Evolutionary conservation across 352 stramenopile species (phyloP).

Genomic region (Globisporangium solare): DNA sequence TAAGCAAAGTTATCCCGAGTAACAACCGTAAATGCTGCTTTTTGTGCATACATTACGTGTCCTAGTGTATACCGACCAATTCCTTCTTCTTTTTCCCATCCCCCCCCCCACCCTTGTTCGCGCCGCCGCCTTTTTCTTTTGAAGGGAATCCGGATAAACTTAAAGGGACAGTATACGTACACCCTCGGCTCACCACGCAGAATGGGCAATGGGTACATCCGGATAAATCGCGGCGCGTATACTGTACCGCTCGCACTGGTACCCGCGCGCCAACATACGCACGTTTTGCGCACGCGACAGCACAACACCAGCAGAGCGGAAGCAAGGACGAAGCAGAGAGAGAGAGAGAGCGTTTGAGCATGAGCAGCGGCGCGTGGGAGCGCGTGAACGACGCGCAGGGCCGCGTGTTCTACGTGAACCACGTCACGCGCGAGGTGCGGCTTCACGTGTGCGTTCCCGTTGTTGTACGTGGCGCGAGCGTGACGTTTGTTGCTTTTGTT

Average conservation of each 20-base stretch:
- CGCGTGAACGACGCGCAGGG: slow-evolving; percentile 77
- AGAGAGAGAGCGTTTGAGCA: background rate
- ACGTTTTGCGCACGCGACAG: background rate
- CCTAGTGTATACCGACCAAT: too few relatives aligned
- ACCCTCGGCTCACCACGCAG: background rate
- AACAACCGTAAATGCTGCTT: too few relatives aligned
- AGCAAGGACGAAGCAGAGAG: slow-evolving; percentile 1
- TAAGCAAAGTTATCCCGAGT: too few relatives aligned
- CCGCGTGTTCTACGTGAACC: slow-evolving; percentile 86
- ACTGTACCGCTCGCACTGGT: background rate
- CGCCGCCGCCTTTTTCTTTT: too few relatives aligned
- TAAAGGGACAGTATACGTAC: background rate
- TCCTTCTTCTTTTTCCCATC: too few relatives aligned
- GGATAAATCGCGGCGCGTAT: background rate
- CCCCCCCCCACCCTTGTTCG: too few relatives aligned
- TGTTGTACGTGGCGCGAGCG: background rate
- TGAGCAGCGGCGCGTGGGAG: slow-evolving; percentile 42
- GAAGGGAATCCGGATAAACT: too few relatives aligned
- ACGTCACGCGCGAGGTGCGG: slow-evolving; percentile 68
- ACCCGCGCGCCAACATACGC: background rate
- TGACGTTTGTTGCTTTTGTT: slow-evolving; percentile 4
- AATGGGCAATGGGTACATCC: slow-evolving; percentile 5
- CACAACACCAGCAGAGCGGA: background rate
- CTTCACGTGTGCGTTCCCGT: background rate
- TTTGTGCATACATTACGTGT: too few relatives aligned